A percentile compares a stretch with the other conserved stretches of the same genome.
These are phyloP conservation scores for Parachaetomium inaequale DNA, from an alignment of 495 filamentous ascomycete species.

Conservation along the genomic window DNA sequence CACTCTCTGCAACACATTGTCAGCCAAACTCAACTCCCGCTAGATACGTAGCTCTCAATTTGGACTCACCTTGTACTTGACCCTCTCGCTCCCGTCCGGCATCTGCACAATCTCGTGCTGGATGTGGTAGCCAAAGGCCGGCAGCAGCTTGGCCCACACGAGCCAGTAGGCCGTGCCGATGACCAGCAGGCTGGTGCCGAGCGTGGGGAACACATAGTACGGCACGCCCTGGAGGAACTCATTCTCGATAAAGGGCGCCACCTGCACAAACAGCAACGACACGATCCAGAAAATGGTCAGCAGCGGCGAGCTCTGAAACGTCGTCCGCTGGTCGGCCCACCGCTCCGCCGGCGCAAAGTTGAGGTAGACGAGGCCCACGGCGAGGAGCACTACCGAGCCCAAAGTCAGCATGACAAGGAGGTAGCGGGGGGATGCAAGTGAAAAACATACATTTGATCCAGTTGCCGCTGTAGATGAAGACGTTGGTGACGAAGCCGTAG, in stretches of 20 bases:
- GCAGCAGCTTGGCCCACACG: conserved; percentile 43
- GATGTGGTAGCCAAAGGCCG: conserved; percentile 40
- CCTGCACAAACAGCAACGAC: conserved; percentile 41
- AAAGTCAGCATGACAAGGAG: conserved; percentile 13
- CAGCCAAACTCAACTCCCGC: not conserved
- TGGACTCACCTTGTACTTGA: conserved; percentile 36
- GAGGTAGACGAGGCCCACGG: conserved; percentile 43
- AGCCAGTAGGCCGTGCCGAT: conserved; percentile 46
- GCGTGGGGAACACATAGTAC: conserved; percentile 43
- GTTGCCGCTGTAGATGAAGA: conserved; percentile 38
- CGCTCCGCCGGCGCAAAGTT: conserved; percentile 39
- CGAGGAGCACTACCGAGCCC: conserved; percentile 50
- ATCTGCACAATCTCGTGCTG: conserved; percentile 40
- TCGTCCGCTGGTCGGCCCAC: conserved; percentile 36
- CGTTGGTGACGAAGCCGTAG: conserved; percentile 30
- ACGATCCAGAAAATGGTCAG: conserved; percentile 45
- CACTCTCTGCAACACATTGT: conserved; percentile 21
- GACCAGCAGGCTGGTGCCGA: conserved; percentile 43
- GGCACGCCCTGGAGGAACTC: conserved; percentile 33
- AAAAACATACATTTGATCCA: conserved; percentile 33
- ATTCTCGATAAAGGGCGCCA: conserved; percentile 44
- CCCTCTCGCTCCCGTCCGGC: conserved; percentile 40
- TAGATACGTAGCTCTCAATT: not conserved
- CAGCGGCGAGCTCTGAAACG: conserved; percentile 40
- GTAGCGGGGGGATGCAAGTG: not conserved